These are phyloP conservation scores for Nissolia schottii DNA, from an alignment of 306 rosid genomes.

Conservation along the genomic window DNA sequence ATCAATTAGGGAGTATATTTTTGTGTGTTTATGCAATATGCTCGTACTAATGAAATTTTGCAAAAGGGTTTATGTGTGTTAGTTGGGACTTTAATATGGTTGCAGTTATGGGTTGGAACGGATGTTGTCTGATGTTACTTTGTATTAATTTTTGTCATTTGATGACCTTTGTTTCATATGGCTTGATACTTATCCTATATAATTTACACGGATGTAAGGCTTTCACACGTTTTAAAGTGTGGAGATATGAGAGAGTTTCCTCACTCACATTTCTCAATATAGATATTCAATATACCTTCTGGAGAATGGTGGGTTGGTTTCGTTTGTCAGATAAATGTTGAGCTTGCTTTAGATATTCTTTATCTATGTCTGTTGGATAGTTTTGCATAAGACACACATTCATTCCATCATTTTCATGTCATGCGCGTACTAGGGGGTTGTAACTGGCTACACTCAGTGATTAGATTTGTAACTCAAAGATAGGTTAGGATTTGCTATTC, in stretches of 20 bases:
- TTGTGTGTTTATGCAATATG: not conserved
- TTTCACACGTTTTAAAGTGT: not conserved
- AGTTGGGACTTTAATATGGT: not conserved
- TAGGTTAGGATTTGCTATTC: not conserved
- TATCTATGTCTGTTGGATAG: not conserved
- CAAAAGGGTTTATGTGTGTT: not conserved
- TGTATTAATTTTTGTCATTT: not conserved
- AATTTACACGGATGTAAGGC: not conserved
- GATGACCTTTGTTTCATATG: not conserved
- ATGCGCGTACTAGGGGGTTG: not conserved
- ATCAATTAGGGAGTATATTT: not conserved
- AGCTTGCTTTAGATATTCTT: slow-evolving; percentile 9
- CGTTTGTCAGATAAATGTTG: not conserved
- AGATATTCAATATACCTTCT: not conserved
- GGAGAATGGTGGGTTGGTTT: not conserved
- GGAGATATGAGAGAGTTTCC: not conserved
- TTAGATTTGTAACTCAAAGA: not conserved
- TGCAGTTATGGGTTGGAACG: not conserved
- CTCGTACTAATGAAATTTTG: not conserved
- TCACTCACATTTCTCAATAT: not conserved
- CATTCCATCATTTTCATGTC: not conserved
- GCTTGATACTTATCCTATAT: not conserved
- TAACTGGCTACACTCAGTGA: not conserved
- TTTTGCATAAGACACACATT: not conserved
- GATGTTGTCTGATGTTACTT: not conserved